Conservation (phyloP, 2,329 filamentous ascomycete species). For the Mycosphaerella arachidis region DNA sequence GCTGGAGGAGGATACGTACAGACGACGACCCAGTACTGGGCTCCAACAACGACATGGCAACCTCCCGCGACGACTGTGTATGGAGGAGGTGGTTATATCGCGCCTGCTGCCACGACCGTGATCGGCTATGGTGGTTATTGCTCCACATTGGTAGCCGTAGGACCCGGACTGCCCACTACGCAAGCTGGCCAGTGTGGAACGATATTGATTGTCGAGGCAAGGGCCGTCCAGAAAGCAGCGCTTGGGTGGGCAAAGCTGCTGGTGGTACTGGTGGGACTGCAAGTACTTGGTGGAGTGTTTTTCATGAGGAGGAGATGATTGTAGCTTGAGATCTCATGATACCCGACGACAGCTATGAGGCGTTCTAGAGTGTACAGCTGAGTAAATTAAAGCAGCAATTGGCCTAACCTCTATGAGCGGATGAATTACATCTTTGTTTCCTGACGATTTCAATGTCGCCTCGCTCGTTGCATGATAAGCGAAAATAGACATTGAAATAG, state of each 20-base stretch:
- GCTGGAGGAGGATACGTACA: conserved; percentile 12
- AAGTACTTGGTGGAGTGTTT: conserved; percentile 19
- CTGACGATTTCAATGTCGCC: no score
- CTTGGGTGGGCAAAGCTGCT: conserved; percentile 17
- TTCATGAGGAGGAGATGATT: conserved; percentile 14
- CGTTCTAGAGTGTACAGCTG: not conserved
- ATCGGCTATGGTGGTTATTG: conserved; percentile 30
- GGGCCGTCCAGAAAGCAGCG: conserved; percentile 12
- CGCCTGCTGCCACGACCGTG: conserved; percentile 11
- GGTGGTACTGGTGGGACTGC: conserved; percentile 19
- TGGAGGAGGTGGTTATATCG: conserved; percentile 18
- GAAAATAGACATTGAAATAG: no score
- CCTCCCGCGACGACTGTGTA: conserved; percentile 20
- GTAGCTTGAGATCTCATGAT: not conserved
- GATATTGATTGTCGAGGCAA: conserved; percentile 31
- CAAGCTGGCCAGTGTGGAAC: conserved; percentile 32
- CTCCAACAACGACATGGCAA: conserved; percentile 21
- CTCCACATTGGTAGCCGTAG: conserved; percentile 31
- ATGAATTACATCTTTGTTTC: no score
- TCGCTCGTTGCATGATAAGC: no score
- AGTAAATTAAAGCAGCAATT: not conserved
- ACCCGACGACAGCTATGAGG: conserved; percentile 1
- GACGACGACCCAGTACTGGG: conserved; percentile 18
- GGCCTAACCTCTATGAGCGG: no score
- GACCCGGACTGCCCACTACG: conserved; percentile 32